phyloP scores from a whole-genome alignment of 1,139 yeast species.

The Zygoascus hellenicus region DNA sequence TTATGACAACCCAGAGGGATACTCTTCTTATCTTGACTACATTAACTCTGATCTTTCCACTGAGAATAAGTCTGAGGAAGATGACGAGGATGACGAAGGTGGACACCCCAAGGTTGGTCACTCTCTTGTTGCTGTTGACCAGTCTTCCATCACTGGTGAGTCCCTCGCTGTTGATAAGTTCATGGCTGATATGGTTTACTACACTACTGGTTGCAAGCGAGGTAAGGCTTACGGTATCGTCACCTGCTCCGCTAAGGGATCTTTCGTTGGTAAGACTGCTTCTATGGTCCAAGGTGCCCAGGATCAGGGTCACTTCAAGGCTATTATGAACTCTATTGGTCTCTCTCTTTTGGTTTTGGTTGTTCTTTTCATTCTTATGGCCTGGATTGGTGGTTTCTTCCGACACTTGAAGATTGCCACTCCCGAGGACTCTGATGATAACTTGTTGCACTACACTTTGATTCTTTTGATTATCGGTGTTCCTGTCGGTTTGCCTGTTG shows the following conservation, averaged over 20 bases:
- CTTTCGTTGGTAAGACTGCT: constrained; percentile 75
- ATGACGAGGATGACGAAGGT: constrained; percentile 55
- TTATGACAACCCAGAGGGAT: constrained; percentile 38
- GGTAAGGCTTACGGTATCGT: constrained; percentile 74
- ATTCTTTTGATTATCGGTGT: constrained; percentile 92
- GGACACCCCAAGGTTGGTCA: constrained; percentile 31
- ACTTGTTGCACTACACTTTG: constrained; percentile 66
- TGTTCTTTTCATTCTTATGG: constrained; percentile 60
- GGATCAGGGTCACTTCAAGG: constrained; percentile 73
- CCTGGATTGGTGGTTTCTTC: constrained; percentile 79
- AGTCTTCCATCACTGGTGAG: constrained; percentile 79
- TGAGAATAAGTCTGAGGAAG: constrained; percentile 68
- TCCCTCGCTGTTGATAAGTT: constrained; percentile 73
- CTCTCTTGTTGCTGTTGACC: constrained; percentile 62
- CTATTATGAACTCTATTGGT: constrained; percentile 78
- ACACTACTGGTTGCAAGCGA: constrained; percentile 74
- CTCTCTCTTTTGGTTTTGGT: constrained; percentile 67
- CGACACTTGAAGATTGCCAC: constrained; percentile 65
- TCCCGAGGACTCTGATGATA: constrained; percentile 33
- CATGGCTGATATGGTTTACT: constrained; percentile 63
- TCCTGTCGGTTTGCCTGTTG: constrained; percentile 94
- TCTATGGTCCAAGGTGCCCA: constrained; percentile 74
- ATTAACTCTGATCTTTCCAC: constrained; percentile 47
- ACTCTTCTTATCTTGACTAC: constrained; percentile 36
- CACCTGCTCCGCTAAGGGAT: constrained; percentile 65